Base-by-base conservation (phyloP, 306 rosid genomes). In the Cucurbita argyrosperma region DNA sequence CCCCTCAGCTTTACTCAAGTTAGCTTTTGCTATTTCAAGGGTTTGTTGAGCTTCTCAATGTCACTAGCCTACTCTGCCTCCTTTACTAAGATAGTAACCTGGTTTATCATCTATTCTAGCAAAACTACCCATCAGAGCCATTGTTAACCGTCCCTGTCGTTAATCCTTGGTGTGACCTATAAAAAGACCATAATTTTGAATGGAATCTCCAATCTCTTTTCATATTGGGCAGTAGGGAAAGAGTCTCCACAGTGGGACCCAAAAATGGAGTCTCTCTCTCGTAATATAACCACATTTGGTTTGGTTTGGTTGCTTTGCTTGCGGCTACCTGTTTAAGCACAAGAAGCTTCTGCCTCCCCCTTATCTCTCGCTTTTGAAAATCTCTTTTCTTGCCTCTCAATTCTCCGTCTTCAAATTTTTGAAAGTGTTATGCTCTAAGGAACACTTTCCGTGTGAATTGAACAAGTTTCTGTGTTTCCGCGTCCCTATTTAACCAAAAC, bases 391-490 rank as follows among this genome's bases (percentile, higher is more conserved):
- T 52, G 23, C 58, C 45, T 23, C 78, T 21, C 79, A 42, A 66
- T 85, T 85, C 83, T 87, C 84, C 82, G 77, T 86, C 81, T 85
- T 79, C 15, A 76, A 86, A 88, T 79, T 78, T 75, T 75, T 67
- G n/a, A 51, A 30, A 80, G 51, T 16, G 54, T 46, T 40, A 47
- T 49, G 66, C 73, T 71, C 64, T 40, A 42, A 80, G 53, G 64
- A 8, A 65, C n/a, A 51, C 49, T 49, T 68, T 42, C 49, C 14
- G 60, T 43, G n/a, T 40, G 77, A 67, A 52, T 42, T 16, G 57
- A 77, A 37, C 55, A 1, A 79, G 45, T 54, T 84, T 90, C 26
- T 88, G 96, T 92, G 96, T 92, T 92, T 85, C 89, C 78, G 81
- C 96, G 76, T 84, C 8, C 40, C 13, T 45, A 51, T 71, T 55